Percentiles rank a stretch among this genome's conserved stretches.
Evolutionary conservation across 2,329 filamentous ascomycete species (phyloP).

Genomic region (Plectosphaerella cucumerina): DNA sequence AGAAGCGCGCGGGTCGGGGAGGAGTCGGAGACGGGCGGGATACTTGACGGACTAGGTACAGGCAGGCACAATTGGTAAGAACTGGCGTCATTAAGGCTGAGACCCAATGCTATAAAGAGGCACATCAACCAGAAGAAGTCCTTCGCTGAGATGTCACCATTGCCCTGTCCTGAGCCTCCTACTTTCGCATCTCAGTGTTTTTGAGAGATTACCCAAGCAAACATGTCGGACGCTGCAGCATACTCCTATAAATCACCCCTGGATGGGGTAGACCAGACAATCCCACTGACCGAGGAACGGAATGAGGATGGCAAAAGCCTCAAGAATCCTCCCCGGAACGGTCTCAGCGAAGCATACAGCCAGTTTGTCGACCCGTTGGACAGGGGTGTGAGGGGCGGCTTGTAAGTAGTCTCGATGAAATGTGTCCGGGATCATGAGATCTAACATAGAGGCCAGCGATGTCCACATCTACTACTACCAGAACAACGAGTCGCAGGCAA

Average conservation of each 20-base stretch:
- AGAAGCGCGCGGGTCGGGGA: too few relatives aligned
- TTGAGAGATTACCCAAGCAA: too few relatives aligned
- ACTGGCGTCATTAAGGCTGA: too few relatives aligned
- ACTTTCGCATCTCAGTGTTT: too few relatives aligned
- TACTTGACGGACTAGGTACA: too few relatives aligned
- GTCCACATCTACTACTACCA: conserved; percentile 81
- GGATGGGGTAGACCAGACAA: conserved; percentile 51
- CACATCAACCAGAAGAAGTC: too few relatives aligned
- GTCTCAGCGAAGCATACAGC: conserved; percentile 65
- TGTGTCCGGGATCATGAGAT: not conserved
- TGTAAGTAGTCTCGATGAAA: conserved; percentile 36
- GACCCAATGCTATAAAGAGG: too few relatives aligned
- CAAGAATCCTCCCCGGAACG: conserved; percentile 58
- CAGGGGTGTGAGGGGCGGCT: conserved; percentile 64
- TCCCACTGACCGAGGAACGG: conserved; percentile 52
- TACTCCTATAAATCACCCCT: conserved; percentile 54
- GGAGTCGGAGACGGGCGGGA: too few relatives aligned
- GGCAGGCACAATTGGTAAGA: too few relatives aligned
- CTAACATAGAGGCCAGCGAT: conserved; percentile 46
- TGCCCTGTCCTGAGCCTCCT: too few relatives aligned
- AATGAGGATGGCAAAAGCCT: conserved; percentile 74
- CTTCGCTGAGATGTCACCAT: too few relatives aligned
- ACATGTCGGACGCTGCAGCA: conserved; percentile 35
- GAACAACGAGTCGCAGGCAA: conserved; percentile 54
- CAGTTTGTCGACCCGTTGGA: conserved; percentile 65